These are phyloP conservation scores for Pterula multifida DNA, from an alignment of 1,284 basidiomycete species.

Conservation along the genomic window DNA sequence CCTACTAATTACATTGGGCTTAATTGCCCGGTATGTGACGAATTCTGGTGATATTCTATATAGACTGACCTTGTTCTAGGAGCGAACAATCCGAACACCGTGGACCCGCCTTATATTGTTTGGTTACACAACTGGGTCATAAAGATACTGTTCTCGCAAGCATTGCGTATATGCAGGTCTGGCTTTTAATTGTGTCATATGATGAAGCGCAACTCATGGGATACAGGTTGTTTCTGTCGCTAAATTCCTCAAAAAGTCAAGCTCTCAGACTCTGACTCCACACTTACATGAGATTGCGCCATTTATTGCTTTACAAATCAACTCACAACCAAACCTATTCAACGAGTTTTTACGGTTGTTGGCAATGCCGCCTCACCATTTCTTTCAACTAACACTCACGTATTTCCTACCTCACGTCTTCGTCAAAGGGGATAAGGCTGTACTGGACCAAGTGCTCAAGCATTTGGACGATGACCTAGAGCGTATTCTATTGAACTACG, in stretches of 20 bases:
- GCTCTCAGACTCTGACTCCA: constrained; percentile 53
- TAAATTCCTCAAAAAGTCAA: constrained; percentile 45
- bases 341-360: constrained; percentile 55
- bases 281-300: constrained; percentile 64
- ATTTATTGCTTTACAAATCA: constrained; percentile 49
- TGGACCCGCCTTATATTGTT: constrained; percentile 47
- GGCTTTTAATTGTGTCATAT: constrained; percentile 11
- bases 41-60: constrained; percentile 15
- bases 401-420: constrained; percentile 66
- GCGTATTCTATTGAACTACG: constrained; percentile 48
- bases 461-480: constrained; percentile 36
- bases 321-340: constrained; percentile 45
- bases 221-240: constrained; percentile 48
- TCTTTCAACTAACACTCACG: constrained; percentile 56
- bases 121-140: constrained; percentile 62
- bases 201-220: constrained; percentile 9
- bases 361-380: constrained; percentile 40
- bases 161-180: constrained; percentile 59
- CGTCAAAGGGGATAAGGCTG: constrained; percentile 42
- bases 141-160: constrained; percentile 57
- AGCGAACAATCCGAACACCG: constrained; percentile 38
- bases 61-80: constrained; percentile 20
- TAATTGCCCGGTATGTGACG: constrained; percentile 58
- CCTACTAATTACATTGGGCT: constrained; percentile 43
- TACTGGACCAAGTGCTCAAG: constrained; percentile 30